Conservation (phyloP, 805 yeast species). For the Lipomyces chichibuensis region DNA sequence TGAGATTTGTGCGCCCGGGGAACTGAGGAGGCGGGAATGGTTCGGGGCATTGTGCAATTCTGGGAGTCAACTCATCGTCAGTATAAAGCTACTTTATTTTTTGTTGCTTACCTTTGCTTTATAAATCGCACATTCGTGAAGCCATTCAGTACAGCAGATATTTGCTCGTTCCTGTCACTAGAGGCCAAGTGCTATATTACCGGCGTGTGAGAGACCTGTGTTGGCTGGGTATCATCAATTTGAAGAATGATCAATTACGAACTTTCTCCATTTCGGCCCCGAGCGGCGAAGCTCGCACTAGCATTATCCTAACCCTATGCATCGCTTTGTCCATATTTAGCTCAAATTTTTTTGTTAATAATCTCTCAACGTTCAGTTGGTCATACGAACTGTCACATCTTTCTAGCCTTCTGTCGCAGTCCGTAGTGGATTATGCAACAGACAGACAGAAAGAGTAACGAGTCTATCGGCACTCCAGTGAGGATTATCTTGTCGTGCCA, state of each 20-base stretch:
- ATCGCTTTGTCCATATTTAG: too few species aligned
- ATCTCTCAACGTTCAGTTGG: too few species aligned
- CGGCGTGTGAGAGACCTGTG: neutral
- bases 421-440: too few species aligned
- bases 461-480: too few species aligned
- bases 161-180: neutral
- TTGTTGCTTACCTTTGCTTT: neutral
- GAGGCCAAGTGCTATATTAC: neutral
- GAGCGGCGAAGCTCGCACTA: too few species aligned
- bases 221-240: neutral
- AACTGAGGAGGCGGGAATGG: neutral
- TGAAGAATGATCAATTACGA: neutral
- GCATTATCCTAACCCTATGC: neutral
- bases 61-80: too few species aligned
- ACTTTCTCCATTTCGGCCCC: neutral
- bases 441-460: too few species aligned
- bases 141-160: neutral
- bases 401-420: too few species aligned
- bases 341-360: too few species aligned
- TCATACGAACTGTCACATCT: too few species aligned
- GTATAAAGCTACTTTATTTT: too few species aligned
- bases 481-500: too few species aligned
- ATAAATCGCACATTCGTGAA: neutral
- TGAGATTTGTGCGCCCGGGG: constrained; percentile 6
- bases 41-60: neutral